Percentiles rank a stretch among this genome's conserved stretches.
phyloP scores from a whole-genome alignment of 371 early-diverging fungal species.

The Entomophthora muscae region DNA sequence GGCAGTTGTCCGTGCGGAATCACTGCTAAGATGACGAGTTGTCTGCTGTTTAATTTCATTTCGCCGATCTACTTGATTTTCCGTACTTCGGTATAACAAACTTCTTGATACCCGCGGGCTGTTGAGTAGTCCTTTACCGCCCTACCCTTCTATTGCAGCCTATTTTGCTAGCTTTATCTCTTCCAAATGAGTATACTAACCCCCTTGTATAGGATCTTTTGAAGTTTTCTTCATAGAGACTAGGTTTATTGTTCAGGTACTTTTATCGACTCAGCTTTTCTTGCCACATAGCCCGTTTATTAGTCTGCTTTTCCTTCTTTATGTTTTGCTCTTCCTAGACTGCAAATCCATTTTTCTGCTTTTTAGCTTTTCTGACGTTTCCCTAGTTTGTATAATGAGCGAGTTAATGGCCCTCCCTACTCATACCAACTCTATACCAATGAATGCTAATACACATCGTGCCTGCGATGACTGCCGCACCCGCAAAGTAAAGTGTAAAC shows the following conservation, averaged over 20 bases:
- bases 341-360: too few species aligned
- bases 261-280: too few species aligned
- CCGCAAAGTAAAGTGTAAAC: conserved; percentile 7
- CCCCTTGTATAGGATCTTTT: too few species aligned
- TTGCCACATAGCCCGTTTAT: too few species aligned
- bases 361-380: too few species aligned
- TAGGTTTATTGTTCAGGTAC: too few species aligned
- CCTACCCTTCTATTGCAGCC: background rate
- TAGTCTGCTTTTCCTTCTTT: too few species aligned
- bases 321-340: too few species aligned
- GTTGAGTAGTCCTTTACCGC: too few species aligned
- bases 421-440: background rate
- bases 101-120: too few species aligned
- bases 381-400: too few species aligned
- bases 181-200: background rate
- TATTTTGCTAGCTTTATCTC: background rate
- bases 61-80: background rate
- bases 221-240: too few species aligned
- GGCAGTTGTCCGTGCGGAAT: background rate
- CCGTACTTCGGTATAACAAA: background rate
- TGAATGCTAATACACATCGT: background rate
- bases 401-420: background rate
- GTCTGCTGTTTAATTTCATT: background rate
- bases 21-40: background rate
- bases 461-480: conserved; percentile 8